Conservation (phyloP, 768 basidiomycete genomes). For the Trametes maxima region DNA sequence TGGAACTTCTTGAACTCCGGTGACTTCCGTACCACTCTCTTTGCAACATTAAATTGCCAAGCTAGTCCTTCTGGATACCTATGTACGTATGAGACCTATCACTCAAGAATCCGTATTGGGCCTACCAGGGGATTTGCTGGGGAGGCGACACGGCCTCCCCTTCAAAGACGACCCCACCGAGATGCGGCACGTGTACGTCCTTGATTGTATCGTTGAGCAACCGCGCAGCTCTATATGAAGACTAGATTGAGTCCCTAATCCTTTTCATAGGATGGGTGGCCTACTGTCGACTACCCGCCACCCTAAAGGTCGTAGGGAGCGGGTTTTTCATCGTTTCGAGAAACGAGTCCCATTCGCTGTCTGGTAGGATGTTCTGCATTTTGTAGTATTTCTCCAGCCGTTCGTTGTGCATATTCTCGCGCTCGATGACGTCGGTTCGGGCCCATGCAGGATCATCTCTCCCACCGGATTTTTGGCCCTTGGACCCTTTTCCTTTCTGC, state of each 20-base stretch:
- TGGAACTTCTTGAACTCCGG: slow-evolving; percentile 95
- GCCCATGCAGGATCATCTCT: slow-evolving; percentile 17
- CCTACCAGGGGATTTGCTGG: slow-evolving; percentile 81
- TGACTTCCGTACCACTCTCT: slow-evolving; percentile 82
- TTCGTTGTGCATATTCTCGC: slow-evolving; percentile 69
- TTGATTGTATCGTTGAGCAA: slow-evolving; percentile 80
- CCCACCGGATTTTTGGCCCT: slow-evolving; percentile 7
- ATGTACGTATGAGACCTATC: slow-evolving; percentile 2
- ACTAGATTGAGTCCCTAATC: not conserved
- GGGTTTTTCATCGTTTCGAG: slow-evolving; percentile 65
- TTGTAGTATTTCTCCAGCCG: slow-evolving; percentile 70
- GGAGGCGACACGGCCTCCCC: slow-evolving; percentile 78
- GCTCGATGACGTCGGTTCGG: slow-evolving; percentile 56
- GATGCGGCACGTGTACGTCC: slow-evolving; percentile 72
- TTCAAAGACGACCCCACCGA: slow-evolving; percentile 76
- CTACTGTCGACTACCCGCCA: slow-evolving; percentile 86
- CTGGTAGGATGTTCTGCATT: slow-evolving; percentile 73
- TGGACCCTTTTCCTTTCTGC: slow-evolving; percentile 14
- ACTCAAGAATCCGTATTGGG: not conserved
- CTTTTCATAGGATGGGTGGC: not conserved
- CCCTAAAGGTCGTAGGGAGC: slow-evolving; percentile 92
- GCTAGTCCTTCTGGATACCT: slow-evolving; percentile 96
- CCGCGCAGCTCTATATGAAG: slow-evolving; percentile 55
- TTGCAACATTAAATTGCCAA: slow-evolving; percentile 95
- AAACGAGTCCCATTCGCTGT: slow-evolving; percentile 80